These are phyloP conservation scores for Mycena kentingensis DNA, from an alignment of 768 basidiomycete species.

Conservation along the genomic window DNA sequence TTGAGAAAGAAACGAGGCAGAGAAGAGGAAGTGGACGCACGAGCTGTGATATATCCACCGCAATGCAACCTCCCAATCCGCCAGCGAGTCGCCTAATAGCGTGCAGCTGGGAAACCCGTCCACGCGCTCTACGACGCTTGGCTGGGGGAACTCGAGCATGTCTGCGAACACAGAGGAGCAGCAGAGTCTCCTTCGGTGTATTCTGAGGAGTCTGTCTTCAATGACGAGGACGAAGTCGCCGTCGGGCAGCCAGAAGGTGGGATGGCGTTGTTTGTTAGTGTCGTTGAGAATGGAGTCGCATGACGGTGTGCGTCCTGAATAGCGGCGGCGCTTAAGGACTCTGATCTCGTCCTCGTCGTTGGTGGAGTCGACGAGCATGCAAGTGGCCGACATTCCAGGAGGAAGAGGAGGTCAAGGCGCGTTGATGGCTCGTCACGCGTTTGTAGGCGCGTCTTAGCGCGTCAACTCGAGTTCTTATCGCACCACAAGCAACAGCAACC, in stretches of 20 bases:
- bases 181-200: slow-evolving; percentile 25
- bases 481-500: too few relatives aligned
- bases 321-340: slow-evolving; percentile 12
- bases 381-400: too few relatives aligned
- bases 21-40: slow-evolving; percentile 25
- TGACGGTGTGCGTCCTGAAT: background rate
- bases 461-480: too few relatives aligned
- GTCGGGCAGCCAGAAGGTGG: slow-evolving; percentile 33
- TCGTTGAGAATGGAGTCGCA: background rate
- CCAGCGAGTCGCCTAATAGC: slow-evolving; percentile 25
- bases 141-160: slow-evolving; percentile 40
- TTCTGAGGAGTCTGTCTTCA: slow-evolving; percentile 27
- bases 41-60: slow-evolving; percentile 36
- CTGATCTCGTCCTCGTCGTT: slow-evolving; percentile 2
- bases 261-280: background rate
- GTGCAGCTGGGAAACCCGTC: slow-evolving; percentile 35
- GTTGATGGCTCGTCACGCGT: too few relatives aligned
- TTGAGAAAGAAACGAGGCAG: background rate
- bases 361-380: slow-evolving; percentile 4
- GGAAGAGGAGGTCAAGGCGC: too few relatives aligned
- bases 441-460: too few relatives aligned
- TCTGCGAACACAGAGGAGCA: slow-evolving; percentile 34
- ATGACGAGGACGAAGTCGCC: slow-evolving; percentile 39
- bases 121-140: slow-evolving; percentile 29
- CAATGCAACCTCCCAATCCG: slow-evolving; percentile 33